phyloP scores from a whole-genome alignment of 2,329 filamentous ascomycete species.

The Colletotrichum tanaceti region DNA sequence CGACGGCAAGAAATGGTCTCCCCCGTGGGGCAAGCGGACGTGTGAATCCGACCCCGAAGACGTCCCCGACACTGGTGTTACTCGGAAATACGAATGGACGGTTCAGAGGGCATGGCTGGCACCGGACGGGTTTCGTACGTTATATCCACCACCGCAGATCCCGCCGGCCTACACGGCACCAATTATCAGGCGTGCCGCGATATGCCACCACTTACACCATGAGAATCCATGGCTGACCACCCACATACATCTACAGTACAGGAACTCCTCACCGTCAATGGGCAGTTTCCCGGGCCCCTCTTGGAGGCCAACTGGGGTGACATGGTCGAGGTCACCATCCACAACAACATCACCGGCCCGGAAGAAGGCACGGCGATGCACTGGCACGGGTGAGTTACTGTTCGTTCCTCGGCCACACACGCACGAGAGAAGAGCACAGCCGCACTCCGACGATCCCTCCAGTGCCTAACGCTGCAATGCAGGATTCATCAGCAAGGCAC shows the following conservation, averaged over 20 bases:
- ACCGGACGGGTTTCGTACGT: conserved; percentile 36
- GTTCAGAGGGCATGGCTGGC: conserved; percentile 21
- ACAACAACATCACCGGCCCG: conserved; percentile 36
- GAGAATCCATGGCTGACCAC: not conserved
- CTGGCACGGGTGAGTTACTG: conserved; percentile 38
- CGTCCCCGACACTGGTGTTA: conserved; percentile 32
- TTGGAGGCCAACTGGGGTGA: conserved; percentile 38
- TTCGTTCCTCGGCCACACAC: no score
- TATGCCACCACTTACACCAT: not conserved
- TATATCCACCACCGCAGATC: not conserved
- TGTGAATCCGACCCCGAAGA: conserved; percentile 28
- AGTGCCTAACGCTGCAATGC: not conserved
- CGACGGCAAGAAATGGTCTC: not conserved
- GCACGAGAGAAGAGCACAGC: no score
- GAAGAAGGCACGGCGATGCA: conserved; percentile 39
- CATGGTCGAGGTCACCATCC: conserved; percentile 26
- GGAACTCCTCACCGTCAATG: conserved; percentile 25
- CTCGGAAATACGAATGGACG: conserved; percentile 36
- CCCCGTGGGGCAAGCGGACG: conserved; percentile 30
- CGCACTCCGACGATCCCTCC: no score
- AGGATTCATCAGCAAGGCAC: conserved; percentile 35
- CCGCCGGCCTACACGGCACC: not conserved
- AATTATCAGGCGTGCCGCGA: no score
- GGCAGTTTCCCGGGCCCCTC: conserved; percentile 30
- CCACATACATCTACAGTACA: conserved; percentile 6